A percentile compares a stretch with the other conserved stretches of the same genome.
phyloP scores from a whole-genome alignment of 148 eudicot genomes.

The Simmondsia chinensis region DNA sequence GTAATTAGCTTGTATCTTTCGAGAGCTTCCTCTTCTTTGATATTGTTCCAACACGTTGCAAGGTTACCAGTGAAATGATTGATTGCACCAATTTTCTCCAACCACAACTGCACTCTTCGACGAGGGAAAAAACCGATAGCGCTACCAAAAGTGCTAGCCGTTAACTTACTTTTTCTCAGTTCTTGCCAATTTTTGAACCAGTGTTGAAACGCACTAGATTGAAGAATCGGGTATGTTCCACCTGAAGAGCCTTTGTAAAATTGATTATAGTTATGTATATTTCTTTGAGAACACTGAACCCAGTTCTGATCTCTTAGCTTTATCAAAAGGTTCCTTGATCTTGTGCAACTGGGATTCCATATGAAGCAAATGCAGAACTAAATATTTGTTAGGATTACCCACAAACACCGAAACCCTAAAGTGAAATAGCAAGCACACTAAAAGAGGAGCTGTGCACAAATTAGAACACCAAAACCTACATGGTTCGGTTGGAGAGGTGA shows the following conservation, averaged over 20 bases:
- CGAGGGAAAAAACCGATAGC: constrained; percentile 68
- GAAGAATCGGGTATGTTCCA: constrained; percentile 26
- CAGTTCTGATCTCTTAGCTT: not conserved
- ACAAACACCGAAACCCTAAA: no score
- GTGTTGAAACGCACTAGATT: constrained; percentile 40
- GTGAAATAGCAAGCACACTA: no score
- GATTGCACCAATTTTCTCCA: constrained; percentile 65
- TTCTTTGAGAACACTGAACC: not conserved
- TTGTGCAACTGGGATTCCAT: constrained; percentile 1
- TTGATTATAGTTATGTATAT: not conserved
- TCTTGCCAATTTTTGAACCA: constrained; percentile 81
- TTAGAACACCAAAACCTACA: no score
- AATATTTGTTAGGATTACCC: no score
- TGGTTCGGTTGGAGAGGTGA: no score
- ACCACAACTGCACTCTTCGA: constrained; percentile 65
- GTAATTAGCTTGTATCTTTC: constrained; percentile 68
- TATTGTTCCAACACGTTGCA: constrained; percentile 76
- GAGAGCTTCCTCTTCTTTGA: constrained; percentile 75
- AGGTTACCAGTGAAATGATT: constrained; percentile 56
- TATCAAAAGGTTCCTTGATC: not conserved
- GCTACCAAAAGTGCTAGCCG: constrained; percentile 65
- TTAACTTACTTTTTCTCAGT: constrained; percentile 43
- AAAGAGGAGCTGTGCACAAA: no score
- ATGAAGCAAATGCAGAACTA: no score
- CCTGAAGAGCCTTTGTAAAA: not conserved